phyloP scores from a whole-genome alignment of 345 rosid genomes.

The Eutrema yunnanense region DNA sequence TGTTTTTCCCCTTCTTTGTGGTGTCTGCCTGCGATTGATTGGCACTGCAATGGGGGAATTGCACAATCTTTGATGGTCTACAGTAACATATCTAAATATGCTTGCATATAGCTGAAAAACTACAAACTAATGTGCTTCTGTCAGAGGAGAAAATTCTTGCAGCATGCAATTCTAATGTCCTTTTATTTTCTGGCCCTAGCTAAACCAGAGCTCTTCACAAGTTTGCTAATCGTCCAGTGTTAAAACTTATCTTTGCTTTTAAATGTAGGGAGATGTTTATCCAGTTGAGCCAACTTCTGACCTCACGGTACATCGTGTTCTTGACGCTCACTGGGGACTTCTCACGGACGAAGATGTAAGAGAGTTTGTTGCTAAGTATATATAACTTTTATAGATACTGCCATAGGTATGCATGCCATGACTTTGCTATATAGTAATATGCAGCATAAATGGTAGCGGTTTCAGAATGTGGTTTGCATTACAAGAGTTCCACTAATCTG shows the following conservation, averaged over 20 bases:
- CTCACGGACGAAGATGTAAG: constrained; percentile 66
- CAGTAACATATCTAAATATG: not conserved
- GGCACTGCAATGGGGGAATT: not conserved
- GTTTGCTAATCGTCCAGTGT: not conserved
- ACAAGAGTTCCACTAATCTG: not conserved
- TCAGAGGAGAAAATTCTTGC: not conserved
- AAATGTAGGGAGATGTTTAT: constrained; percentile 72
- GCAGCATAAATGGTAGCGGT: not conserved
- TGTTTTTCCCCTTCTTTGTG: not conserved
- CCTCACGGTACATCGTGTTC: constrained; percentile 45
- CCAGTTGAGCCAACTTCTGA: constrained; percentile 58
- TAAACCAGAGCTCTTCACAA: not conserved
- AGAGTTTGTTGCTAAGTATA: not conserved
- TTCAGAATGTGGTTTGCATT: constrained; percentile 10
- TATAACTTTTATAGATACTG: not conserved
- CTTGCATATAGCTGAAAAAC: constrained; percentile 2
- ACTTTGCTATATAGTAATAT: not conserved
- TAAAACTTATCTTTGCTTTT: constrained; percentile 7
- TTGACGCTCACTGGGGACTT: constrained; percentile 90
- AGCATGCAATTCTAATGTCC: not conserved
- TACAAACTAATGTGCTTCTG: not conserved
- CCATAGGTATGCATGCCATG: not conserved
- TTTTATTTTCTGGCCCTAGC: not conserved
- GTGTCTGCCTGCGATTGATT: constrained; percentile 7
- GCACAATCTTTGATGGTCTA: constrained; percentile 8